A percentile compares a stretch with the other conserved stretches of the same genome.
Conservation (phyloP, 208 protist species). For the Trypanosoma congolense region DNA sequence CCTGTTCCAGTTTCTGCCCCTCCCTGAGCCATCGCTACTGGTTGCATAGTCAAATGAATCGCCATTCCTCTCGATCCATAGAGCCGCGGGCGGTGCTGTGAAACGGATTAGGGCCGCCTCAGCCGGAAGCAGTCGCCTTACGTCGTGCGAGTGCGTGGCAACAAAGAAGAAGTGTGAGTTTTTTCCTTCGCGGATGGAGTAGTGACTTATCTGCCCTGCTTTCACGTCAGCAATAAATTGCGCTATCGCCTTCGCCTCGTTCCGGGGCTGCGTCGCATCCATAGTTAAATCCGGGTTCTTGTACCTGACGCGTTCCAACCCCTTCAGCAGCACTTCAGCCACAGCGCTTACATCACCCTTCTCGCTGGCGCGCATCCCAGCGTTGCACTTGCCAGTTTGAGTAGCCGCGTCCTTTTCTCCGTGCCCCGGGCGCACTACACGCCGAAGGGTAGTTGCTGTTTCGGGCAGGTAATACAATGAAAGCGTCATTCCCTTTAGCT, state of each 20-base stretch:
- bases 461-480: constrained; percentile 22
- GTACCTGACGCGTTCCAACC: constrained; percentile 3
- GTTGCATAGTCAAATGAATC: constrained; percentile 42
- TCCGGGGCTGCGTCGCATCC: neutral
- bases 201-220: neutral
- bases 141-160: constrained; percentile 76
- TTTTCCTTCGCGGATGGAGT: neutral
- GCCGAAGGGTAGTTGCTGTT: constrained; percentile 19
- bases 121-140: constrained; percentile 42
- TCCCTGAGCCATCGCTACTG: no score
- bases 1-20: constrained; percentile 5
- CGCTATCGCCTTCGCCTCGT: constrained; percentile 23
- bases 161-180: constrained; percentile 45
- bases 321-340: constrained; percentile 9
- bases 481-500: constrained; percentile 8
- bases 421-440: constrained; percentile 8
- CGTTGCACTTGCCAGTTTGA: no score
- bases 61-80: constrained; percentile 75
- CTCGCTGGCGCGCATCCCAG: no score
- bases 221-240: constrained; percentile 13
- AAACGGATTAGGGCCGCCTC: constrained; percentile 56
- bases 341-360: neutral
- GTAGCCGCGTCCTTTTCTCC: constrained; percentile 1
- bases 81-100: constrained; percentile 40
- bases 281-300: neutral